Conservation (phyloP, 345 rosid genomes). For the Lenwebbia sp. region DNA sequence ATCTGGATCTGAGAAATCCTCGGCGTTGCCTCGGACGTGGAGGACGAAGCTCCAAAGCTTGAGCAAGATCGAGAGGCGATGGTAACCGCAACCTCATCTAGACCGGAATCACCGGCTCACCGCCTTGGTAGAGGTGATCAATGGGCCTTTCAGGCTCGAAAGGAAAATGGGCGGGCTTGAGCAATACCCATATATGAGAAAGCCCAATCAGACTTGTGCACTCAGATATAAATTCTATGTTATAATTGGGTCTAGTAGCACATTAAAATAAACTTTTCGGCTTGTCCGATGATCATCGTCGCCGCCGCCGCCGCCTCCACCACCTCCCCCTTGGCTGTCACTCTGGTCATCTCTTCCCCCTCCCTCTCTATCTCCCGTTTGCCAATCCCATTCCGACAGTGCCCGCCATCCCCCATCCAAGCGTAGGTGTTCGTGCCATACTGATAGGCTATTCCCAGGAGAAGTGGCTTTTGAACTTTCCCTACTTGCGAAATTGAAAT, state of each 20-base stretch:
- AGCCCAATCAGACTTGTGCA: neutral
- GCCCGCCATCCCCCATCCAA: neutral
- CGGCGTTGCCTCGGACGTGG: too few species aligned
- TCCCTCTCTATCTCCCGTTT: neutral
- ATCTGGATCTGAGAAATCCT: too few species aligned
- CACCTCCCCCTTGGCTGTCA: neutral
- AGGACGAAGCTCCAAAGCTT: too few species aligned
- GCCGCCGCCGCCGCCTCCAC: neutral
- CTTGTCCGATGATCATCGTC: fast-evolving
- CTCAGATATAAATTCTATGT: neutral
- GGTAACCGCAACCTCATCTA: neutral
- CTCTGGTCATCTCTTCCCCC: neutral
- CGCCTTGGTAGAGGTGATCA: neutral
- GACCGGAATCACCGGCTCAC: neutral
- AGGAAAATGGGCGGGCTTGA: neutral
- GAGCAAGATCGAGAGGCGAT: too few species aligned
- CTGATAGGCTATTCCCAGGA: neutral
- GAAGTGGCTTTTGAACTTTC: neutral
- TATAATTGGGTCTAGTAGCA: too few species aligned
- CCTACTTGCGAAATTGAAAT: neutral
- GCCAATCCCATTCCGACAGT: neutral
- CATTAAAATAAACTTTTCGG: neutral
- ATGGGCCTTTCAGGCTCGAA: neutral
- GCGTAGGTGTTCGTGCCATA: neutral
- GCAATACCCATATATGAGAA: neutral